These are phyloP conservation scores for Plenodomus lindquistii DNA, from an alignment of 2,329 filamentous ascomycete genomes.

Conservation along the genomic window DNA sequence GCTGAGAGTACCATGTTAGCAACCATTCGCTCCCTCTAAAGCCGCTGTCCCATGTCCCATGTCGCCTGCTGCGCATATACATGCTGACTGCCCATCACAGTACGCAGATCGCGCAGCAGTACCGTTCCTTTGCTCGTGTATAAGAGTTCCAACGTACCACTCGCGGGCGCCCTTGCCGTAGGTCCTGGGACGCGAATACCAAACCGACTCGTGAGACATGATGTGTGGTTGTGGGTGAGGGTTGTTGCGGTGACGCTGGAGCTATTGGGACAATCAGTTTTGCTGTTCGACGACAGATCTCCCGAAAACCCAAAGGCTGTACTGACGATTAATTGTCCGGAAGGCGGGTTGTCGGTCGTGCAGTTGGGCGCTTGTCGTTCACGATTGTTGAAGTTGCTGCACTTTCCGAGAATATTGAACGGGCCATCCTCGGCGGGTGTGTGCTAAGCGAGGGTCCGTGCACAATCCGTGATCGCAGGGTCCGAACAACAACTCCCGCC, in stretches of 20 bases:
- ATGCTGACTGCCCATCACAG: slow-evolving; percentile 16
- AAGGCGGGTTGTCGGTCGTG: slow-evolving; percentile 28
- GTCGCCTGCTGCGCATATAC: slow-evolving; percentile 1
- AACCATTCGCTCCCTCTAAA: slow-evolving; percentile 11
- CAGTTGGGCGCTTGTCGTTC: slow-evolving; percentile 35
- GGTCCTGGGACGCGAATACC: slow-evolving; percentile 96
- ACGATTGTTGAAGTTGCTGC: slow-evolving; percentile 19
- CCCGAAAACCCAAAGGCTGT: neutral
- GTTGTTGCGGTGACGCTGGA: slow-evolving; percentile 27
- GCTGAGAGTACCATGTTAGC: slow-evolving; percentile 53
- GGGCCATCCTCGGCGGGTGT: slow-evolving; percentile 24
- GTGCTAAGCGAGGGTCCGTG: slow-evolving; percentile 26
- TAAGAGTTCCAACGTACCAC: slow-evolving; percentile 69
- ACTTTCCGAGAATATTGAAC: slow-evolving; percentile 30
- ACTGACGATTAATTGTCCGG: slow-evolving; percentile 33
- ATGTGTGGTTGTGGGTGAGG: slow-evolving; percentile 52
- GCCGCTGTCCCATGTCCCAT: neutral
- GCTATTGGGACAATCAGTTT: slow-evolving; percentile 18
- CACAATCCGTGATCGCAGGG: neutral
- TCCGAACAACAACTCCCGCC: no score
- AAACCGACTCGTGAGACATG: slow-evolving; percentile 94
- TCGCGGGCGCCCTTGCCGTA: slow-evolving; percentile 95
- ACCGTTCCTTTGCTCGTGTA: neutral
- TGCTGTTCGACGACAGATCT: neutral
- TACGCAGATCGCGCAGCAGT: slow-evolving; percentile 12